Conservation (phyloP, 192 early-diverging fungal species). For the Coemansia pectinata region DNA sequence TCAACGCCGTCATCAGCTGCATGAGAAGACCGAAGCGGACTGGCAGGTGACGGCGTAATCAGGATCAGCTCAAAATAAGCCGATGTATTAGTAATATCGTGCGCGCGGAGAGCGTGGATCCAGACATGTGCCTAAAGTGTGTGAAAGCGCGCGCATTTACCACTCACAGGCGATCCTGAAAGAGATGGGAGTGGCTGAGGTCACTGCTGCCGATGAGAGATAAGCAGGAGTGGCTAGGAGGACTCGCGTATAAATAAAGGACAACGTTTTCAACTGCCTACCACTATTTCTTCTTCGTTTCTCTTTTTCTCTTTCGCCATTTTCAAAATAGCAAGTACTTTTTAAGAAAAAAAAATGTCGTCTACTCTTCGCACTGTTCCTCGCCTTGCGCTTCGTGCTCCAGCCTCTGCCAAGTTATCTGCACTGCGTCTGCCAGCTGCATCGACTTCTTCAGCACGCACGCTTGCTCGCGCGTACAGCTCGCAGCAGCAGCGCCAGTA, state of each 20-base stretch:
- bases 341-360: conserved; percentile 20
- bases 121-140: background rate
- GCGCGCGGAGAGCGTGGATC: background rate
- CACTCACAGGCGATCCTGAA: background rate
- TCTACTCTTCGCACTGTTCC: conserved; percentile 27
- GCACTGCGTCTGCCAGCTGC: conserved; percentile 4
- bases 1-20: background rate
- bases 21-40: too few relatives aligned
- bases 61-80: background rate
- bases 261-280: background rate
- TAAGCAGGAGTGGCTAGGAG: background rate
- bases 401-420: conserved; percentile 1
- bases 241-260: background rate
- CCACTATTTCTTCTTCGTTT: background rate
- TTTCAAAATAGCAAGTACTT: conserved; percentile 1
- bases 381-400: conserved; percentile 11
- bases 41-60: background rate
- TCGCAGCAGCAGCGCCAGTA: conserved; percentile 18
- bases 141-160: background rate
- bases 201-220: conserved; percentile 19
- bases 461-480: conserved; percentile 23
- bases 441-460: background rate
- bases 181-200: background rate
- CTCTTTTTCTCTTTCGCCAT: background rate
- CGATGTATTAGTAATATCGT: background rate